Evolutionary conservation across 139 green algal genomes (phyloP).

Genomic region (Chlorella sorokiniana): DNA sequence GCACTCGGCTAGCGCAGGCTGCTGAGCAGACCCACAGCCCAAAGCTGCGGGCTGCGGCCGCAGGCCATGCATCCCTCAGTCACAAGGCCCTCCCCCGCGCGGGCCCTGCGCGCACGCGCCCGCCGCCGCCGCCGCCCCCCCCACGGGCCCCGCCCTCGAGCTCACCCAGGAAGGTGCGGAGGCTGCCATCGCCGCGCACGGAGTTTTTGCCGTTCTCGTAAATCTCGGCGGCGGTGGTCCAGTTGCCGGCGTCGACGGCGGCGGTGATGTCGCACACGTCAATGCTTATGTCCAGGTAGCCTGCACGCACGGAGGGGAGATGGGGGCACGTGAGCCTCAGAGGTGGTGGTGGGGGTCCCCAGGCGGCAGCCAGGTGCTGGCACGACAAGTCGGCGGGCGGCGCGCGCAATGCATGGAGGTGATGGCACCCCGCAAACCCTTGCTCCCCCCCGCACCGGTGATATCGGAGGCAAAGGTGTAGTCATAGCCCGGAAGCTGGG

Average conservation of each 20-base stretch:
- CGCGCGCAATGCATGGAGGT: too few species aligned
- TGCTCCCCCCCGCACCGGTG: background rate
- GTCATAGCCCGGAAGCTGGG: background rate
- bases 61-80: too few species aligned
- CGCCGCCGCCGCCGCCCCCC: background rate
- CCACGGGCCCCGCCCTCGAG: background rate
- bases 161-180: constrained; percentile 10
- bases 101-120: too few species aligned
- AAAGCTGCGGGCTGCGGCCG: too few species aligned
- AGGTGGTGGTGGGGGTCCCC: too few species aligned
- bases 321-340: background rate
- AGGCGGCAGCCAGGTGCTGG: too few species aligned
- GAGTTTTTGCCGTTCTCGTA: background rate
- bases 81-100: too few species aligned
- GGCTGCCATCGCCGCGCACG: background rate
- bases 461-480: background rate
- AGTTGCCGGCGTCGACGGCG: background rate
- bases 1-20: too few species aligned
- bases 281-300: constrained; percentile 4
- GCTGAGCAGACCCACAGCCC: too few species aligned
- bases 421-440: too few species aligned
- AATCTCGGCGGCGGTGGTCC: background rate
- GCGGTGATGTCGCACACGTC: constrained; percentile 14
- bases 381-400: too few species aligned
- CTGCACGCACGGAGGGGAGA: too few species aligned